These are phyloP conservation scores for Boehmeria nivea DNA, from an alignment of 306 rosid species.

Conservation along the genomic window DNA sequence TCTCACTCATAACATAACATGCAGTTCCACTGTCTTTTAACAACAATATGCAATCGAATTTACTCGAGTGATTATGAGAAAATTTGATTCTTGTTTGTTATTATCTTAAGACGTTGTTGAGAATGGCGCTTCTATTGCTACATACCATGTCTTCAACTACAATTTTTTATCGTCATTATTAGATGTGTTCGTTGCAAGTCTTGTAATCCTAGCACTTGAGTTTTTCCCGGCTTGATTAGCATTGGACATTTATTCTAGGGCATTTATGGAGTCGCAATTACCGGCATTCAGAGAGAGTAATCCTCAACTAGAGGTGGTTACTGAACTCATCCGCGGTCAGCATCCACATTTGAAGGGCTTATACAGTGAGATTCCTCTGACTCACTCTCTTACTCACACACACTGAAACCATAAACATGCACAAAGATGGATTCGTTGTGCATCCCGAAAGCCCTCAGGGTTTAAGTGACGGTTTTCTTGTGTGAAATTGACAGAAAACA, in stretches of 20 bases:
- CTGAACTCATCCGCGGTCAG: constrained; percentile 87
- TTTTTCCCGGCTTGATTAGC: constrained; percentile 11
- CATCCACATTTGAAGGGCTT: constrained; percentile 84
- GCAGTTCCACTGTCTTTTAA: not conserved
- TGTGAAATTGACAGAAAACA: constrained; percentile 46
- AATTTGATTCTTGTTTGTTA: not conserved
- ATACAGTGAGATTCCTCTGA: constrained; percentile 54
- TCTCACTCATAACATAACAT: not conserved
- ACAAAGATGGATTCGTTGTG: too few relatives aligned
- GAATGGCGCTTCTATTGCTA: not conserved
- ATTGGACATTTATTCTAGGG: constrained; percentile 37
- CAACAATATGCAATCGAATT: not conserved
- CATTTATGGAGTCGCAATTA: constrained; percentile 75
- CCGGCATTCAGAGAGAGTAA: constrained; percentile 65
- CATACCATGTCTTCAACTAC: too few relatives aligned
- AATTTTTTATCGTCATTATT: not conserved
- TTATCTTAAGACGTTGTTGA: not conserved
- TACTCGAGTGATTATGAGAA: not conserved
- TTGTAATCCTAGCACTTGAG: not conserved
- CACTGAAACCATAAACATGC: not conserved
- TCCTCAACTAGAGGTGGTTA: constrained; percentile 81
- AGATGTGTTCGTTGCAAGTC: too few relatives aligned
- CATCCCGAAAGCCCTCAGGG: too few relatives aligned
- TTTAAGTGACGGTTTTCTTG: too few relatives aligned
- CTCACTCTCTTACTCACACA: constrained; percentile 14